Base-by-base conservation (phyloP, 441 rosid genomes). In the Capsella rubella region DNA sequence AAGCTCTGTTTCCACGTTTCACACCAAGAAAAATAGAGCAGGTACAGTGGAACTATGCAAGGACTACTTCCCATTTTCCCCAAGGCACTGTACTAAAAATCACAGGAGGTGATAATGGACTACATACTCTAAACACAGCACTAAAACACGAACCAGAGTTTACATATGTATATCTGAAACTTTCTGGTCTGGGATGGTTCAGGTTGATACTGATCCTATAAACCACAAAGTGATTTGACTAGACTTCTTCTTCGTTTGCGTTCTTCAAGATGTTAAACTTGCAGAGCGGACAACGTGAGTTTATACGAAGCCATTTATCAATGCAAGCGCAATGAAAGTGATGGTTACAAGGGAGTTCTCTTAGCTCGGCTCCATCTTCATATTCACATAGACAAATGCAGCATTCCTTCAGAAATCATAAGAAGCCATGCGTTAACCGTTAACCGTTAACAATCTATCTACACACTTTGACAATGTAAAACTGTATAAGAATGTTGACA, bases 251-350 rank as follows among this genome's bases (percentile, higher is more conserved):
- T 34, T 34, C 96, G 71, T 85, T 87, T 66, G 43, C 78, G 5
- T 71, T 86, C 95, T 90, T 95, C 84, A 89, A 80, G 81, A 93
- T 90, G 80, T 90, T 87, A 74, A 90, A 91, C 85, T 91, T 95
- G 92, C 99, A 95, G 62, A 95, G 97, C 13, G 98, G 99, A 39
- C 99, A 95, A 40, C 90, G 90, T 9, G 99, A 93, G 67, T 93
- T 95, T 56, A 95, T 89, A 72, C 81, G 83, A 51, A 95, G 91
- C 99, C 98, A 95, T 83, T 90, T 95, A 67, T 95, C 99, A 25
- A 93, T 92, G 79, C 99, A 95, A 64, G 85, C 58, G 80, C 97
- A 90, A 77, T 95, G 99, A 67, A 95, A 95, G 75, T 93, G 99
- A 79, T 95, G 99, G 65, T 86, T 88, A 64, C 99, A 91, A 57